Conservation (phyloP, 2,329 filamentous ascomycete species). For the Alternaria consortialis region DNA sequence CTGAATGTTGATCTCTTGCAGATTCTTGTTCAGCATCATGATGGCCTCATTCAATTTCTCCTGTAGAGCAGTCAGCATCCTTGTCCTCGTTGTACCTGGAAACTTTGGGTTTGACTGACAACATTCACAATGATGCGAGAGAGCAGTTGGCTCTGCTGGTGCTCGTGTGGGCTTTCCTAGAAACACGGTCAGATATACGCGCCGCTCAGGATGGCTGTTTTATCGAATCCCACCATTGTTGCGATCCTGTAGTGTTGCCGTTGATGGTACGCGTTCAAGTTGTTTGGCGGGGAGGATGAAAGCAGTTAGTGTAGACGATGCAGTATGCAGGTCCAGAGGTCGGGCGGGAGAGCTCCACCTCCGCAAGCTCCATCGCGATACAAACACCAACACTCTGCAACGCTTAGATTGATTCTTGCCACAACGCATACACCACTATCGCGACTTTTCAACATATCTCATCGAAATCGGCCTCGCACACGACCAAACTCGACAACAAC, state of each 20-base stretch:
- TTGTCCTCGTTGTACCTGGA: background rate
- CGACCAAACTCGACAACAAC: background rate
- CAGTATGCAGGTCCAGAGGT: conserved; percentile 19
- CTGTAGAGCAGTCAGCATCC: conserved; percentile 59
- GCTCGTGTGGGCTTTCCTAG: conserved; percentile 94
- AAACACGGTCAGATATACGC: conserved; percentile 20
- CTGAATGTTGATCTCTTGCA: conserved; percentile 96
- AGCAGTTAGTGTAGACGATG: conserved; percentile 35
- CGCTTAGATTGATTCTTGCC: background rate
- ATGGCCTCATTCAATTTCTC: conserved; percentile 97
- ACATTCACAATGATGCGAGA: conserved; percentile 98
- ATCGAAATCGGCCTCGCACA: background rate
- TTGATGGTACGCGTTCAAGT: conserved; percentile 28
- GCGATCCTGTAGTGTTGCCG: conserved; percentile 5
- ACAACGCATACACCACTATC: background rate
- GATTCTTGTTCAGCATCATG: conserved; percentile 88
- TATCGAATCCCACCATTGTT: conserved; percentile 37
- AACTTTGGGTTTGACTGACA: conserved; percentile 64
- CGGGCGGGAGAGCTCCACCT: conserved; percentile 30
- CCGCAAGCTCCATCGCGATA: conserved; percentile 25
- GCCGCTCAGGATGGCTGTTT: background rate
- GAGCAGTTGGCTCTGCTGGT: conserved; percentile 92
- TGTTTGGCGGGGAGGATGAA: conserved; percentile 37
- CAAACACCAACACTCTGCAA: conserved; percentile 9
- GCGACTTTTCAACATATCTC: background rate